A percentile compares a stretch with the other conserved stretches of the same genome.
These are phyloP conservation scores for Metarhizium humberi DNA, from an alignment of 2,329 filamentous ascomycete genomes.

Conservation along the genomic window DNA sequence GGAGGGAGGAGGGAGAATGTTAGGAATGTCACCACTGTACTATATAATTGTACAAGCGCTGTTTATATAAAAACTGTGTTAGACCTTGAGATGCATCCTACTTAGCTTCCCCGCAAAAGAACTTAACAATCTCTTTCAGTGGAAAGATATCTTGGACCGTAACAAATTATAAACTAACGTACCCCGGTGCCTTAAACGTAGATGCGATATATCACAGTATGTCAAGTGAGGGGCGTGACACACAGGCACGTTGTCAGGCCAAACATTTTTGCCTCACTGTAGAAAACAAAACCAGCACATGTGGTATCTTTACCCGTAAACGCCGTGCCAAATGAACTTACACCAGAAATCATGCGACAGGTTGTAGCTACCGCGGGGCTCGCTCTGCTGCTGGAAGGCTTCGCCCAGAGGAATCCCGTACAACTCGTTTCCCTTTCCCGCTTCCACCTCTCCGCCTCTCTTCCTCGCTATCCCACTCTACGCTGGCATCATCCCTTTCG, in stretches of 20 bases:
- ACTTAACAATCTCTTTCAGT: background rate
- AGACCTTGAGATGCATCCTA: background rate
- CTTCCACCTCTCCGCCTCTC: constrained; percentile 29
- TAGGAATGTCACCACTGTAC: constrained; percentile 19
- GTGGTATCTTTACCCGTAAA: constrained; percentile 7
- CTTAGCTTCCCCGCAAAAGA: background rate
- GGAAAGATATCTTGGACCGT: background rate
- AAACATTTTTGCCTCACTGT: background rate
- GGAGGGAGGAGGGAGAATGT: too few relatives aligned
- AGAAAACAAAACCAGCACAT: constrained; percentile 8
- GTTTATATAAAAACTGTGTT: constrained; percentile 15
- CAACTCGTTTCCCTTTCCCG: constrained; percentile 34
- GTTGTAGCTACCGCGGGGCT: constrained; percentile 27
- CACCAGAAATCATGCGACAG: background rate
- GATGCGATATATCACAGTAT: background rate
- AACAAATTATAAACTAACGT: too few relatives aligned
- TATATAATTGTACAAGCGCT: constrained; percentile 24
- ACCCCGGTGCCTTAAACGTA: background rate
- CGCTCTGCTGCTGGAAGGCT: constrained; percentile 42
- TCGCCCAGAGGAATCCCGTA: constrained; percentile 42
- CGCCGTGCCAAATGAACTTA: constrained; percentile 3
- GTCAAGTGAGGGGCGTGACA: background rate
- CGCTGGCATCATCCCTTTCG: constrained; percentile 15
- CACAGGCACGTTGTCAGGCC: background rate
- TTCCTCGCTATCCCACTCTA: constrained; percentile 36